These are phyloP conservation scores for Serendipita indica DNA, from an alignment of 768 basidiomycete genomes.

Conservation along the genomic window DNA sequence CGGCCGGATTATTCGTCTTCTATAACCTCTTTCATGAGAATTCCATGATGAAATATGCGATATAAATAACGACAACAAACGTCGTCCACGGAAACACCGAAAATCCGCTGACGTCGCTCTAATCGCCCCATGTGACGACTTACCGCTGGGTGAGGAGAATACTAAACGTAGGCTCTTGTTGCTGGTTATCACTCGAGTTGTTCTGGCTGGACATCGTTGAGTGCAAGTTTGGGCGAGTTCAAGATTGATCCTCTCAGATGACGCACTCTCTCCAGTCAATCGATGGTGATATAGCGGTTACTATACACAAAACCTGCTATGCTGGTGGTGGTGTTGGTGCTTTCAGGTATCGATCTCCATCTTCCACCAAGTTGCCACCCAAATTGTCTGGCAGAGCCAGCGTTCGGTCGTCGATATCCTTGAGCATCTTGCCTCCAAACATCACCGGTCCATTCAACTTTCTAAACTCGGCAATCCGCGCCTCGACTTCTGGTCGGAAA, in stretches of 20 bases:
- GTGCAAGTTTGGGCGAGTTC: too few relatives aligned
- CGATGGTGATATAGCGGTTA: too few relatives aligned
- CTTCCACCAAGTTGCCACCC: slow-evolving; percentile 26
- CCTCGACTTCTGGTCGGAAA: slow-evolving; percentile 91
- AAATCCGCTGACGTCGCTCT: too few relatives aligned
- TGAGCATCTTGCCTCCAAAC: slow-evolving; percentile 70
- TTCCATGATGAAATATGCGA: neutral
- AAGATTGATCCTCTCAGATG: too few relatives aligned
- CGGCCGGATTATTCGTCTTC: slow-evolving; percentile 7
- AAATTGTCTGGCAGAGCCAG: slow-evolving; percentile 64
- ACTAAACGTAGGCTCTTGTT: neutral
- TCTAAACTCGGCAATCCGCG: slow-evolving; percentile 66
- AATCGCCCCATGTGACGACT: too few relatives aligned
- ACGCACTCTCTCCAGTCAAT: too few relatives aligned
- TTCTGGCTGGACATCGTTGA: slow-evolving; percentile 2
- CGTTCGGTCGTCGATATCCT: slow-evolving; percentile 44
- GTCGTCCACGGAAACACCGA: neutral
- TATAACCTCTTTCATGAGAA: neutral
- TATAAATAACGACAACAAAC: neutral
- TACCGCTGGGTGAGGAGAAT: slow-evolving; percentile 3
- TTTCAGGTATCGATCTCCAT: neutral
- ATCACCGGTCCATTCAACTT: slow-evolving; percentile 64
- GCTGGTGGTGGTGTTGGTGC: neutral
- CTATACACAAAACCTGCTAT: too few relatives aligned
- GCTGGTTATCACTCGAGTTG: neutral